These are phyloP conservation scores for Fusarium multiceps DNA, from an alignment of 2,329 filamentous ascomycete genomes.

Conservation along the genomic window DNA sequence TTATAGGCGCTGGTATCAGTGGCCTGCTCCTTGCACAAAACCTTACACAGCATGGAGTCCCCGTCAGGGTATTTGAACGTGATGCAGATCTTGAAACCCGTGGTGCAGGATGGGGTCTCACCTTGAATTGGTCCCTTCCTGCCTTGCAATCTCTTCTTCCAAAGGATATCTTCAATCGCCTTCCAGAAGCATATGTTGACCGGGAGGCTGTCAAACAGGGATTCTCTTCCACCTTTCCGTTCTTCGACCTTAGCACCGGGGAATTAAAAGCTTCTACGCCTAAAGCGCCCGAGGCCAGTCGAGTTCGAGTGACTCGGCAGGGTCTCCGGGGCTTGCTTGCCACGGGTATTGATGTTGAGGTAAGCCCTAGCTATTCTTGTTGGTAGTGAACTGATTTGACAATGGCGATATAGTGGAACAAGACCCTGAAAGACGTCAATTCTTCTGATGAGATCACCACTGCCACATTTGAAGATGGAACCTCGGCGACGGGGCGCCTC, in stretches of 20 bases:
- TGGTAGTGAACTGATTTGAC: no score
- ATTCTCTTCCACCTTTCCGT: slow-evolving; percentile 61
- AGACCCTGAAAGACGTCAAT: slow-evolving; percentile 49
- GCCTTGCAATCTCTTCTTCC: slow-evolving; percentile 64
- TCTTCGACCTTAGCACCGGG: slow-evolving; percentile 66
- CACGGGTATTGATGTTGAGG: slow-evolving; percentile 59
- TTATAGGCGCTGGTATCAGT: slow-evolving; percentile 54
- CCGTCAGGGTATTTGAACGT: slow-evolving; percentile 65
- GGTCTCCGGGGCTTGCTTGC: slow-evolving; percentile 59
- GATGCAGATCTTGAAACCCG: slow-evolving; percentile 59
- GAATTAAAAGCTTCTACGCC: slow-evolving; percentile 56
- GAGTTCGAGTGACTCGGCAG: slow-evolving; percentile 61
- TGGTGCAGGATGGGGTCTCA: slow-evolving; percentile 70
- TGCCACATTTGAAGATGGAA: slow-evolving; percentile 60
- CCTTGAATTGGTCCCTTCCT: slow-evolving; percentile 70
- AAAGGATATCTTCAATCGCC: slow-evolving; percentile 54
- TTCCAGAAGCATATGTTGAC: slow-evolving; percentile 66
- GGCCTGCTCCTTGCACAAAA: slow-evolving; percentile 53
- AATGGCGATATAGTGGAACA: slow-evolving; percentile 52
- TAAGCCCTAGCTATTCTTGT: slow-evolving; percentile 21
- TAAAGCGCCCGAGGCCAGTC: slow-evolving; percentile 56
- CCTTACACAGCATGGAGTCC: slow-evolving; percentile 48
- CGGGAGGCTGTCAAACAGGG: slow-evolving; percentile 60
- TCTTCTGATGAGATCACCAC: slow-evolving; percentile 50
- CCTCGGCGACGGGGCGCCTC: slow-evolving; percentile 54